A percentile compares a stretch with the other conserved stretches of the same genome.
These are phyloP conservation scores for Heterobasidion annosum DNA, from an alignment of 1,284 basidiomycete genomes.

Conservation along the genomic window DNA sequence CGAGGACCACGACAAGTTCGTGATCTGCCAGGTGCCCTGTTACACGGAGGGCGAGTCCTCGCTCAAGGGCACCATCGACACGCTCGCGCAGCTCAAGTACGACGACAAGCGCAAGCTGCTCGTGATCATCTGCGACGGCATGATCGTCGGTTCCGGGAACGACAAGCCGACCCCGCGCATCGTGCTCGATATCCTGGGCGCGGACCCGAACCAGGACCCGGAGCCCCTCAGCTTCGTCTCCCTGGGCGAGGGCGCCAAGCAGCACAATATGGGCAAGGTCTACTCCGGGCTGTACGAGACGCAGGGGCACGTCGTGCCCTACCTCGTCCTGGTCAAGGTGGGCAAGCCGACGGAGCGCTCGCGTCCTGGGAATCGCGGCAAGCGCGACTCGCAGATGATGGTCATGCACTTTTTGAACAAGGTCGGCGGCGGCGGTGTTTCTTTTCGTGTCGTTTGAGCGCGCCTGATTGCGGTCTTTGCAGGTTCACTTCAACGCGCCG, in stretches of 20 bases:
- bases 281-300: conserved; percentile 96
- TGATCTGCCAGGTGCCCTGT: conserved; percentile 97
- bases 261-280: conserved; percentile 98
- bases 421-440: conserved; percentile 27
- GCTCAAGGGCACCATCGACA: conserved; percentile 87
- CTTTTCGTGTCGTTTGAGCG: neutral
- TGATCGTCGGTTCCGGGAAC: conserved; percentile 96
- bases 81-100: conserved; percentile 89
- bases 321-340: conserved; percentile 93
- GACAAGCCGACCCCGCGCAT: conserved; percentile 89
- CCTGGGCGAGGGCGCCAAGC: conserved; percentile 90
- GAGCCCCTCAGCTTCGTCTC: conserved; percentile 93
- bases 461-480: neutral
- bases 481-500: conserved; percentile 93
- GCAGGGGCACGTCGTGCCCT: conserved; percentile 93
- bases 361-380: conserved; percentile 92
- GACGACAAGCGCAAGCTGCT: conserved; percentile 97
- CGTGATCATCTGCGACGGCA: conserved; percentile 95
- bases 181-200: conserved; percentile 93
- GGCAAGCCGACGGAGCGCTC: conserved; percentile 93
- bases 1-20: conserved; percentile 97
- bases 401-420: conserved; percentile 98
- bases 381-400: conserved; percentile 94
- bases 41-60: conserved; percentile 94
- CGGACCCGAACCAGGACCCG: conserved; percentile 87